Evolutionary conservation across 1,284 basidiomycete genomes (phyloP).

Genomic region (Cutaneotrichosporon mucoides): DNA sequence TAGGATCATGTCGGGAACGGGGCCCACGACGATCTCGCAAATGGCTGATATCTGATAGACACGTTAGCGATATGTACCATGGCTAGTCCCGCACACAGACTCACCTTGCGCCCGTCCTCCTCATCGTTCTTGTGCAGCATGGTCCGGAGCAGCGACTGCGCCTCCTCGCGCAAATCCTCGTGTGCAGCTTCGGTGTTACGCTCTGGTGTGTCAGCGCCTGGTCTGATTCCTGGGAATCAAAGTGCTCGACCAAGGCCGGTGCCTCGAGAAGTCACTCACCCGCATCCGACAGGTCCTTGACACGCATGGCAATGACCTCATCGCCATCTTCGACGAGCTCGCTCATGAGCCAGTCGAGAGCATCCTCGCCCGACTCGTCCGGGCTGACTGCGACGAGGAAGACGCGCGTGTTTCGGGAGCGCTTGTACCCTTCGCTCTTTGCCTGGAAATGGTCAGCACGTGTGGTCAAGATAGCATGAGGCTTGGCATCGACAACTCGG

Average conservation of each 20-base stretch:
- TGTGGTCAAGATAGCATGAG: too few relatives aligned
- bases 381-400: constrained; percentile 86
- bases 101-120: constrained; percentile 70
- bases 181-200: constrained; percentile 57
- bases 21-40: constrained; percentile 90
- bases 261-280: constrained; percentile 52
- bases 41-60: constrained; percentile 71
- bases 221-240: too few relatives aligned
- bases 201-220: constrained; percentile 55
- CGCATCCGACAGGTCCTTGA: constrained; percentile 75
- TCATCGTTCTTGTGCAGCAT: constrained; percentile 79
- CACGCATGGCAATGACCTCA: constrained; percentile 86
- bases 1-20: constrained; percentile 80
- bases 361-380: constrained; percentile 79
- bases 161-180: constrained; percentile 80
- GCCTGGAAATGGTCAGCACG: constrained; percentile 55
- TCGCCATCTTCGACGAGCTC: constrained; percentile 86
- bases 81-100: constrained; percentile 9
- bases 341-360: constrained; percentile 85
- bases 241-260: too few relatives aligned
- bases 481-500: too few relatives aligned
- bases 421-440: constrained; percentile 75
- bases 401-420: constrained; percentile 75
- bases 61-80: too few relatives aligned
- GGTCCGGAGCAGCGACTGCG: constrained; percentile 71